These are phyloP conservation scores for Multifurca ochricompacta DNA, from an alignment of 768 basidiomycete species.

Conservation along the genomic window DNA sequence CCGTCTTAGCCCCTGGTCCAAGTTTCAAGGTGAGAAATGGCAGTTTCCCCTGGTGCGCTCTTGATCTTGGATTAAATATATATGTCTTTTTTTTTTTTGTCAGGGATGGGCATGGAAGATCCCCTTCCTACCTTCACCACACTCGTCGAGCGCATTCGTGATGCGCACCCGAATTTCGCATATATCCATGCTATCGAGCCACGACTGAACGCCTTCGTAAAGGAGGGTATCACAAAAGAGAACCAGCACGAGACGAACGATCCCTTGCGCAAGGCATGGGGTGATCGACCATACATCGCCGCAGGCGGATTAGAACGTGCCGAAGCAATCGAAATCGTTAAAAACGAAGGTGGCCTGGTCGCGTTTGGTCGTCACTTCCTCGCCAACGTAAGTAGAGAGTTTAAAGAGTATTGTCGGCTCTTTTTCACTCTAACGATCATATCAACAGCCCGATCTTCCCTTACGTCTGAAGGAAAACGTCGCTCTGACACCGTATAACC, in stretches of 20 bases:
- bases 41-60: no score
- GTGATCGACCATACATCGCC: background rate
- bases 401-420: no score
- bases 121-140: slow-evolving; percentile 7
- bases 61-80: background rate
- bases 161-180: background rate
- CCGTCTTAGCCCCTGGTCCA: slow-evolving; percentile 31
- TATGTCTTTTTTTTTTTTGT: background rate
- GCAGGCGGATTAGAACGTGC: slow-evolving; percentile 9
- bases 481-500: slow-evolving; percentile 1
- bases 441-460: slow-evolving; percentile 15
- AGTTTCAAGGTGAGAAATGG: slow-evolving; percentile 23
- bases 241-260: no score
- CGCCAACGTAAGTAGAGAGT: slow-evolving; percentile 12
- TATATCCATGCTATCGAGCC: slow-evolving; percentile 9
- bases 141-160: background rate
- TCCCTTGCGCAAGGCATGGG: background rate
- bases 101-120: slow-evolving; percentile 14
- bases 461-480: slow-evolving; percentile 7
- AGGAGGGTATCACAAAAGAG: background rate
- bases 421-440: background rate
- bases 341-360: slow-evolving; percentile 8
- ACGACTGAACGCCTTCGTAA: background rate
- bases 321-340: background rate
- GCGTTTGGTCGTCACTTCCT: slow-evolving; percentile 12